Base-by-base conservation (phyloP, 2,329 filamentous ascomycete genomes). In the Penicillium nordicum region DNA sequence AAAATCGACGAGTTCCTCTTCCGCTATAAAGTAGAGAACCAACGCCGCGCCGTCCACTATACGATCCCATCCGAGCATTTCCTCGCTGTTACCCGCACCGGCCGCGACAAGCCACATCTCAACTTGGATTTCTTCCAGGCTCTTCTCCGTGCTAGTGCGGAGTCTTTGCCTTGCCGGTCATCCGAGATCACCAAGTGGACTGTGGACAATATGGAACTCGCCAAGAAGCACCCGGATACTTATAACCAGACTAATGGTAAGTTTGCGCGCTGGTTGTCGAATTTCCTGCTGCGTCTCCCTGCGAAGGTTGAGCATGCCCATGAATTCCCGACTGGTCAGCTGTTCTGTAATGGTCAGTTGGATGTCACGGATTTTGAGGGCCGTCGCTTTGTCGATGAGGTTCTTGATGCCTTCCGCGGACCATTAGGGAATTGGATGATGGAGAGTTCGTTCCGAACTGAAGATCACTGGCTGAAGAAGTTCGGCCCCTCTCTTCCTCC, bases 111-210 rank as follows among this genome's bases (percentile, higher is more conserved):
- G 3, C 61, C 55, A 14, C 43, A 50, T 21, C 54, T 57, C 5
- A 61, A 71, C 34, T 52, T 64, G 1, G 55, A 61, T 0, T 60
- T 73, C 23, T 71, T 77, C 21, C 62, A 69, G 40, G 53, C 68
- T 5, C 65, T 77, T 7, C 36, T 77, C 5, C 74, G 74, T 37
- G 67, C 72, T 11, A 73, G 66, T 41, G 71, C 75, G 0, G 72
- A 76, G 46, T 76, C 73, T 5, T 53, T 76, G 6, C 75, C 75
- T 1, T 34, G 62, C 2, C 66, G 75, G 40, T 70, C 72, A 5
- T 38, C 67, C 0, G 69, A 74, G 30, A 66, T 77, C 23, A 74
- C 70, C 1, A 60, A 69, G 42, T 77, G 74, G 74, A 69, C 67
- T 0, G 66, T 75, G 46, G 62, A 69, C 8, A 59, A 63, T 14